Evolutionary conservation across 2,329 filamentous ascomycete species (phyloP).

Genomic region (Pochonia chlamydosporia): DNA sequence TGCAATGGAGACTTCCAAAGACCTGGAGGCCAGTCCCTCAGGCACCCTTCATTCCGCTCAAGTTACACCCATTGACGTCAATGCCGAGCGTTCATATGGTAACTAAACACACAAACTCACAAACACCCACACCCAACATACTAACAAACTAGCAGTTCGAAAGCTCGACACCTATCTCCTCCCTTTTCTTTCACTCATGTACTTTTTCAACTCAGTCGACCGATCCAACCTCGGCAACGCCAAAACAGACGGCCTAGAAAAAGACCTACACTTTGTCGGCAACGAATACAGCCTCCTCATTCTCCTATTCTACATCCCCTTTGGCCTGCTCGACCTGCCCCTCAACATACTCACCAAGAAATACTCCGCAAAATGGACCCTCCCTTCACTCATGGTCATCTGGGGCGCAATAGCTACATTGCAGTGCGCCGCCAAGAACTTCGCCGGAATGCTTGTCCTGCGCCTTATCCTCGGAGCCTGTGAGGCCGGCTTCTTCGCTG

Average conservation of each 20-base stretch:
- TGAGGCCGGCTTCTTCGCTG: slow-evolving; percentile 45
- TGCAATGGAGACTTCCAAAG: too few relatives aligned
- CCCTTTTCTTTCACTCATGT: slow-evolving; percentile 34
- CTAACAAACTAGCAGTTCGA: slow-evolving; percentile 6
- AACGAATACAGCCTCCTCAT: slow-evolving; percentile 39
- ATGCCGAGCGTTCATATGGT: too few relatives aligned
- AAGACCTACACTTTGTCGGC: slow-evolving; percentile 34
- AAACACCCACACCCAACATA: neutral
- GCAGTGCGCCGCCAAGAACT: slow-evolving; percentile 38
- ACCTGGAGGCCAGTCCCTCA: too few relatives aligned
- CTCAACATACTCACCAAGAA: slow-evolving; percentile 42
- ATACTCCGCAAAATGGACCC: slow-evolving; percentile 27
- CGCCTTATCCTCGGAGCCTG: slow-evolving; percentile 33
- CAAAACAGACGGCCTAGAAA: slow-evolving; percentile 37
- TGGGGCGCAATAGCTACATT: slow-evolving; percentile 39
- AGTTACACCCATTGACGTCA: too few relatives aligned
- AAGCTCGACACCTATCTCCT: slow-evolving; percentile 37
- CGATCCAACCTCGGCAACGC: slow-evolving; percentile 42
- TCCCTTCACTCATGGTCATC: slow-evolving; percentile 33
- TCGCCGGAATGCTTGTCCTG: slow-evolving; percentile 38
- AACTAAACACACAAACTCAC: too few relatives aligned
- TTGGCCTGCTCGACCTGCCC: slow-evolving; percentile 42
- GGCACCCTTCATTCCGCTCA: too few relatives aligned
- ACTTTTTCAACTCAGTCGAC: slow-evolving; percentile 19
- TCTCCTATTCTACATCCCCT: slow-evolving; percentile 44